Evolutionary conservation across 768 basidiomycete genomes (phyloP), one percentile per base, ranked within the genome.

Genomic region (Suillus ampliporus): DNA sequence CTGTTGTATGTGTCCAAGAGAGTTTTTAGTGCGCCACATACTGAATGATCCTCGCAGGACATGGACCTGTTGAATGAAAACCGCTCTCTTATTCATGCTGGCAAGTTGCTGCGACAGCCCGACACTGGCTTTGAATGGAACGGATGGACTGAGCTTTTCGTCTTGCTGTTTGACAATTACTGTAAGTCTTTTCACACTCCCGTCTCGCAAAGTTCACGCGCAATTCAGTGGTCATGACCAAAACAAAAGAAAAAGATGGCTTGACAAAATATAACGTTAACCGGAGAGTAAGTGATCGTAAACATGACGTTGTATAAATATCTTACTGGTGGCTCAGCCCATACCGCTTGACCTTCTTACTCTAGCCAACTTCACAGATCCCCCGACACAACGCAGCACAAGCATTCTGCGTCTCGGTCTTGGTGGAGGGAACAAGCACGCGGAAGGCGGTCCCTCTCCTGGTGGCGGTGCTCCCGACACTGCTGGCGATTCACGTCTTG

Each of bases 121-220:
- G 95, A 97, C 63, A 89, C 89, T 35, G 93, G 92, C 14, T 87
- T 95, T 65, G 90, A 91, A 73, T 92, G 89, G 89, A 93, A 85
- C 65, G 92, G 90, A 46, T 97, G 94, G 93, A 89, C 87, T 48
- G 95, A 98, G 74, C 83, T 97, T 8, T 91, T 89, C 65, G 90
- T 97, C 9, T 81, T 98, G 58, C 79, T 99, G 3, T 97, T 99
- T 68, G 97, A 99, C 75, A 95, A 99, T 69, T 99, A 98, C 69
- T 76, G 95, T 94, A 63, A 75, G 92, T 78, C 15, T 31, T 15
- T 17, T n/a, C 37, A 21, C 41, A 11, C 37, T 17, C 0, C 17
- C 23, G 17, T 38, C 26, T 52, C n/a, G 21, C 48, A 78, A 41
- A 73, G 34, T 23, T 19, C 37, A 26, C 19, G 15, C 53, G 26